phyloP scores from a whole-genome alignment of 371 early-diverging fungal genomes.

The Choanephora cucurbitarum region DNA sequence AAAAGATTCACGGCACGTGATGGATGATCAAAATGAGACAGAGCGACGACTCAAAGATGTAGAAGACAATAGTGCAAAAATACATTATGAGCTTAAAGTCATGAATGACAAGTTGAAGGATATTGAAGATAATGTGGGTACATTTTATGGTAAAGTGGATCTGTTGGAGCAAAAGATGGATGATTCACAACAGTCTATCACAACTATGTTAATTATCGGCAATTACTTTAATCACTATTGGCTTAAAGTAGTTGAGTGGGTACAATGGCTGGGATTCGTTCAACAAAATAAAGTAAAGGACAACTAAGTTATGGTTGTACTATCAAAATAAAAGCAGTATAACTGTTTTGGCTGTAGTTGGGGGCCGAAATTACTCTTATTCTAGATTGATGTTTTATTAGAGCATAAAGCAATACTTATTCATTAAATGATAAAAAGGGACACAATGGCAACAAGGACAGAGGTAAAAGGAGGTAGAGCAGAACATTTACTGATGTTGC shows the following conservation, averaged over 20 bases:
- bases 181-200: slow-evolving; percentile 47
- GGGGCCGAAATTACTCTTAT: no score
- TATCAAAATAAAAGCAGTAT: no score
- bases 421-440: no score
- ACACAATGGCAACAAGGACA: no score
- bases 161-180: slow-evolving; percentile 44
- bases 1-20: slow-evolving; percentile 18
- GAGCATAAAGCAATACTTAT: no score
- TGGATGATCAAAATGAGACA: slow-evolving; percentile 37
- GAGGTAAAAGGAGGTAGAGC: no score
- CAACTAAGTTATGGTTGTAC: no score
- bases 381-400: no score
- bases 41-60: slow-evolving; percentile 35
- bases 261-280: neutral
- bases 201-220: slow-evolving; percentile 50
- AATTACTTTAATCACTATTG: slow-evolving; percentile 54
- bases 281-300: no score
- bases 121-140: slow-evolving; percentile 43
- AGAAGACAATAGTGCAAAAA: slow-evolving; percentile 44
- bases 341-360: no score
- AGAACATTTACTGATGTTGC: no score
- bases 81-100: slow-evolving; percentile 47
- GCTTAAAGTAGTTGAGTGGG: slow-evolving; percentile 37
- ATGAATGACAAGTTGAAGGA: slow-evolving; percentile 47
- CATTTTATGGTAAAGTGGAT: slow-evolving; percentile 42